phyloP scores from a whole-genome alignment of 257 asterid genomes.

The Coffea canephora region DNA sequence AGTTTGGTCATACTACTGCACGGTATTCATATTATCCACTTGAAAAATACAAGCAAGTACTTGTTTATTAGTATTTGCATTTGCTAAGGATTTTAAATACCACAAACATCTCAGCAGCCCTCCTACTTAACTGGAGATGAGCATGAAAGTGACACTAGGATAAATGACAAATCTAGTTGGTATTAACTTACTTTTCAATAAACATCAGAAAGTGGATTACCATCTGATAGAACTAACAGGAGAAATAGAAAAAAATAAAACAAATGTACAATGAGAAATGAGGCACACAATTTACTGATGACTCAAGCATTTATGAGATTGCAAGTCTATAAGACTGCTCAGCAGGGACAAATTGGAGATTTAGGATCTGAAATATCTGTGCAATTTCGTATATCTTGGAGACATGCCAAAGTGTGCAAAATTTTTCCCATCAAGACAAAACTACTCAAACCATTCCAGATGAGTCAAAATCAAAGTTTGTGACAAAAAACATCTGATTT shows the following conservation, averaged over 20 bases:
- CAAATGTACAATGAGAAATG: background rate
- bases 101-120: background rate
- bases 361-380: background rate
- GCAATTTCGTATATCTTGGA: background rate
- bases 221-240: background rate
- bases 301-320: background rate
- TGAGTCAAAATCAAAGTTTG: no score
- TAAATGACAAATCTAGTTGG: background rate
- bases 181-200: background rate
- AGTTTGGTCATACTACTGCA: background rate
- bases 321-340: background rate
- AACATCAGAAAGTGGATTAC: background rate
- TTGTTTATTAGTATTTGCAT: background rate
- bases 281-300: background rate
- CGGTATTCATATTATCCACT: background rate
- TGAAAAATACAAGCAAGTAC: background rate
- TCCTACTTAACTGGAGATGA: background rate
- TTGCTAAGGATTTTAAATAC: background rate
- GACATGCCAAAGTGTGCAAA: background rate
- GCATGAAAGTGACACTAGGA: background rate
- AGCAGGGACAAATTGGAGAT: background rate
- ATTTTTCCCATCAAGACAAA: background rate
- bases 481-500: background rate
- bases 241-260: background rate
- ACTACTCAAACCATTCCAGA: background rate